Base-by-base conservation (phyloP, 2,329 filamentous ascomycete species). In the Ophiostoma perfectum region DNA sequence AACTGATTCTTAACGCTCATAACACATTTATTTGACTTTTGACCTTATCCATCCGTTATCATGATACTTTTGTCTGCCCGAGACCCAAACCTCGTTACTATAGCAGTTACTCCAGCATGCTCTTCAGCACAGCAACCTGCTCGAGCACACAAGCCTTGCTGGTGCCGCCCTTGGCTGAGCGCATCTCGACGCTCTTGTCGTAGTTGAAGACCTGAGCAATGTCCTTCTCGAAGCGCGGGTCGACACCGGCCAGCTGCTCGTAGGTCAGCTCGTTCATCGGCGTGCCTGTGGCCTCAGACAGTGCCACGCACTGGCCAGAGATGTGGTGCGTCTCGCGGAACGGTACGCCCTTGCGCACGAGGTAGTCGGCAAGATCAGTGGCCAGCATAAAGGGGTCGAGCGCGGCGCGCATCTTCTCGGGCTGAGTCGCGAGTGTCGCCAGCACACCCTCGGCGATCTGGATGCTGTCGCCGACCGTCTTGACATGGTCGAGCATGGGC, bases 301-400 rank as follows among this genome's bases (percentile, higher is more conserved):
- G 78, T n/a, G 89, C 88, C 4, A 94, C 91, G 2, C 90, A 86
- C 47, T 86, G 84, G 16, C 91, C 91, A 2, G 88, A 89, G 75
- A 93, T 91, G 78, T 94, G 91, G 77, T 94, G 91, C 0, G 90
- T 91, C 80, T 94, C 89, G 64, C 91, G 85, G 84, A 95, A 94
- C 6, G 91, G 91, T 27, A 93, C 89, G 65, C 88, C 88, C 77
- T 88, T 88, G 70, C 86, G 81, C 52, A 90, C 87, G 3, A 90
- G 81, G 75, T 88, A 90, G 76, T 89, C 87, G 60, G 87, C 87
- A 41, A 90, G 79, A 74, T 90, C 88, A 4, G 87, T 89, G 27
- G 92, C 92, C 2, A 96, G 85, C 91, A 96, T 95, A 75, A 91
- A 90, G 8, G 90, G 90, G 7, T 91, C 89, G 11, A 97, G 82